Conservation (phyloP, 2,329 filamentous ascomycete species). For the Atkinsonella texensis region DNA sequence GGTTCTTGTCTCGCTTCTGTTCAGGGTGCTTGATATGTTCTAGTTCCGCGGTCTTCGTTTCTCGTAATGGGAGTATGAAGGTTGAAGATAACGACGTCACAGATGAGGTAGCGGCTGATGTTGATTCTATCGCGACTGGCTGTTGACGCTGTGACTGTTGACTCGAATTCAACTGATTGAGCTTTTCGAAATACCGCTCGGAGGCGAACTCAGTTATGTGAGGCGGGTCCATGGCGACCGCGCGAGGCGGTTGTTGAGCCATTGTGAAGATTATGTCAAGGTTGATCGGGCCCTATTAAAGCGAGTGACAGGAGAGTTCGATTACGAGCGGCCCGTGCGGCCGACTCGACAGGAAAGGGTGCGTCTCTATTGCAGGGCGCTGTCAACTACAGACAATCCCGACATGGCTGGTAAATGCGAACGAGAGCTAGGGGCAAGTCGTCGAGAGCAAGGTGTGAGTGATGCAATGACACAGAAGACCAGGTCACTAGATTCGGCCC, state of each 20-base stretch:
- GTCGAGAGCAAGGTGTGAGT: neutral
- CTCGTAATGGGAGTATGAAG: constrained; percentile 39
- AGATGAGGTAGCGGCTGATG: constrained; percentile 7
- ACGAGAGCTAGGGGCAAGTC: neutral
- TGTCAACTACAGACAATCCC: constrained; percentile 9
- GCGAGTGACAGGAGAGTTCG: constrained; percentile 12
- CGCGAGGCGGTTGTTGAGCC: constrained; percentile 19
- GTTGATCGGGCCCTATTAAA: constrained; percentile 4
- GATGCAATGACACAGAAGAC: neutral
- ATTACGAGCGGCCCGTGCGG: constrained; percentile 14
- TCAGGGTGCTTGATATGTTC: constrained; percentile 19
- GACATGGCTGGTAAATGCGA: constrained; percentile 17
- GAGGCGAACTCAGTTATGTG: constrained; percentile 57
- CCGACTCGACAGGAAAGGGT: constrained; percentile 16
- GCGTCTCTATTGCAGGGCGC: constrained; percentile 21
- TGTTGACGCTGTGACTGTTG: constrained; percentile 32
- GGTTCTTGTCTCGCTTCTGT: constrained; percentile 28
- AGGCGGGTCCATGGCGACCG: constrained; percentile 43
- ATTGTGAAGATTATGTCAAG: constrained; percentile 13
- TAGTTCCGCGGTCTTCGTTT: constrained; percentile 21
- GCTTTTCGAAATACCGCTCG: constrained; percentile 50
- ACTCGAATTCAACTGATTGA: constrained; percentile 38
- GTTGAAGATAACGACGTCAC: constrained; percentile 21
- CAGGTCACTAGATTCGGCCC: neutral
- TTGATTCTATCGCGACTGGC: constrained; percentile 11